These are phyloP conservation scores for Malassezia cuniculi DNA, from an alignment of 1,284 basidiomycete genomes.

Conservation along the genomic window DNA sequence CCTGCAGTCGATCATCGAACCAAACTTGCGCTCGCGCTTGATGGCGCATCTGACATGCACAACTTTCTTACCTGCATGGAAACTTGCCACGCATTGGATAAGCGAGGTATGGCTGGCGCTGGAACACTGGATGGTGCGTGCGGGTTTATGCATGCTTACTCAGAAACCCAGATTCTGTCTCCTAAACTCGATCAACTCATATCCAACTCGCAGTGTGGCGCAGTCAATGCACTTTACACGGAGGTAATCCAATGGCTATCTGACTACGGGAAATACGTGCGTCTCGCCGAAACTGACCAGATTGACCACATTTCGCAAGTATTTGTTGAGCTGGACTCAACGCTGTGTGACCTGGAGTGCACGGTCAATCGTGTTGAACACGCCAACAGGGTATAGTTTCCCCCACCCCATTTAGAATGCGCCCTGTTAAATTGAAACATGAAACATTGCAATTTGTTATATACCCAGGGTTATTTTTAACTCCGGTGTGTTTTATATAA, in stretches of 20 bases:
- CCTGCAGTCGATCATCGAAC: conserved; percentile 1
- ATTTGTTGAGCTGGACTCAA: conserved; percentile 6
- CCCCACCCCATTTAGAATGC: too few relatives aligned
- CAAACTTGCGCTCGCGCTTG: conserved; percentile 9
- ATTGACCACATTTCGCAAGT: conserved; percentile 10
- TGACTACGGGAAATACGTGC: background rate
- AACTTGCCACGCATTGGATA: conserved; percentile 4
- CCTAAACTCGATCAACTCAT: background rate
- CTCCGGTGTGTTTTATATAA: too few relatives aligned
- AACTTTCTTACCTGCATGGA: conserved; percentile 6
- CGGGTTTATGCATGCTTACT: background rate
- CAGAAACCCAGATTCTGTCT: background rate
- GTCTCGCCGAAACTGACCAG: conserved; percentile 1
- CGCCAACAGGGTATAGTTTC: too few relatives aligned
- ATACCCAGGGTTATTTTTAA: too few relatives aligned
- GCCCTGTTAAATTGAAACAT: too few relatives aligned
- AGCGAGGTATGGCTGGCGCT: conserved; percentile 3
- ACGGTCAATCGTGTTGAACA: too few relatives aligned
- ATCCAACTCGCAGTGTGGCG: background rate
- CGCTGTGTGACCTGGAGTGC: conserved; percentile 3
- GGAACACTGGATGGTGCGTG: conserved; percentile 7
- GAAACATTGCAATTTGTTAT: too few relatives aligned
- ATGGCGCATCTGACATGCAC: conserved; percentile 5
- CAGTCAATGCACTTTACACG: too few relatives aligned
- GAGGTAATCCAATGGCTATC: too few relatives aligned